Percentiles rank a stretch among this genome's conserved stretches.
Evolutionary conservation across 305 asterid genomes (phyloP).

Genomic region (Fraxinus albicans): DNA sequence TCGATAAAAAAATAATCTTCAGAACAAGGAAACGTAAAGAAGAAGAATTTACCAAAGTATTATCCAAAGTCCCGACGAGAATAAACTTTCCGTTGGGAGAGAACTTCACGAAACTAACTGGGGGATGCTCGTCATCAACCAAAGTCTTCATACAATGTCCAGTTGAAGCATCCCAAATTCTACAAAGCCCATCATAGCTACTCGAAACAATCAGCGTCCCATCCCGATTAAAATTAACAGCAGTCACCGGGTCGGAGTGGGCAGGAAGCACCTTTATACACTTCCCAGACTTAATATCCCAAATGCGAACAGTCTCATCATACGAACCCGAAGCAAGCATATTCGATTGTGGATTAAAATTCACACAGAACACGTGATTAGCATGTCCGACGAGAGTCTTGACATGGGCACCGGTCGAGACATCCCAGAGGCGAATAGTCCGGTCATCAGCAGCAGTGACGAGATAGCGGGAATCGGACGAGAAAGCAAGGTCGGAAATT

Average conservation of each 20-base stretch:
- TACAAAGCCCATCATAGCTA: slow-evolving; percentile 92
- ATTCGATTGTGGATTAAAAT: neutral
- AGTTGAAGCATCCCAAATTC: slow-evolving; percentile 94
- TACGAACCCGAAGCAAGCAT: slow-evolving; percentile 70
- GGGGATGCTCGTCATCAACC: slow-evolving; percentile 93
- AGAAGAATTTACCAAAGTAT: slow-evolving; percentile 64
- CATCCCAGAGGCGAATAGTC: neutral
- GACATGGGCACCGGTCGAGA: neutral
- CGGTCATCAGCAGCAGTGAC: neutral
- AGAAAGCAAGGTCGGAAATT: neutral
- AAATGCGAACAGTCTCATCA: slow-evolving; percentile 74
- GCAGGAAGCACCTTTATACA: slow-evolving; percentile 93
- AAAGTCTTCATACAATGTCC: slow-evolving; percentile 95
- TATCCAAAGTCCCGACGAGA: slow-evolving; percentile 87
- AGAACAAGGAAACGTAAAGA: neutral
- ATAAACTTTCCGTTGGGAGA: slow-evolving; percentile 91
- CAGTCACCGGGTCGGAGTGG: slow-evolving; percentile 92
- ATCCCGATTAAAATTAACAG: slow-evolving; percentile 76
- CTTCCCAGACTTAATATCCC: slow-evolving; percentile 96
- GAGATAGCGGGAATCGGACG: neutral
- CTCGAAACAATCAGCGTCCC: slow-evolving; percentile 81
- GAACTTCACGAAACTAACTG: slow-evolving; percentile 90
- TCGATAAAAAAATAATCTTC: neutral
- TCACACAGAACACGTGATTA: neutral
- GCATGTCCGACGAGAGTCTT: neutral